These are phyloP conservation scores for Hypoxylon cercidicola DNA, from an alignment of 495 filamentous ascomycete species.

Conservation along the genomic window DNA sequence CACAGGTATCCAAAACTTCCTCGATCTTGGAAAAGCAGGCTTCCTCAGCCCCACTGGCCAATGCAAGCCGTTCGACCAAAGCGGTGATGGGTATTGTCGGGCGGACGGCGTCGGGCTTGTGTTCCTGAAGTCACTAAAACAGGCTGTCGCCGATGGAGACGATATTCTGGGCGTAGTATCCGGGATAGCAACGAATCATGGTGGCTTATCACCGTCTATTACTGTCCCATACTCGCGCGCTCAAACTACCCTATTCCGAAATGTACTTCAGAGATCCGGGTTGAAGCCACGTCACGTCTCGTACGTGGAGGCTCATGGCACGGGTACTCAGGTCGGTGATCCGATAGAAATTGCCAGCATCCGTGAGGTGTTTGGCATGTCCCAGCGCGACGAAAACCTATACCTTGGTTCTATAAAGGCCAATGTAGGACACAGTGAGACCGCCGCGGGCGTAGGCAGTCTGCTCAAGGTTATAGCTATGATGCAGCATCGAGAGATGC, in stretches of 20 bases:
- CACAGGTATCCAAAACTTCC: conserved; percentile 39
- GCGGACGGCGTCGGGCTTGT: conserved; percentile 66
- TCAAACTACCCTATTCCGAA: conserved; percentile 46
- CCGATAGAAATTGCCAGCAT: conserved; percentile 43
- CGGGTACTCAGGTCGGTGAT: conserved; percentile 78
- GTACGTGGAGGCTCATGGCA: conserved; percentile 72
- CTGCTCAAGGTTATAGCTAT: conserved; percentile 62
- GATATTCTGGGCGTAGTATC: conserved; percentile 65
- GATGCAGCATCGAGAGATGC: conserved; percentile 57
- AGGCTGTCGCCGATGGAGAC: conserved; percentile 55
- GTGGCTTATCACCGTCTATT: conserved; percentile 45
- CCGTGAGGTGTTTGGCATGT: conserved; percentile 43
- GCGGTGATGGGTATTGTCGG: conserved; percentile 67
- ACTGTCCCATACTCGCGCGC: conserved; percentile 51
- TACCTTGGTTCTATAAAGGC: conserved; percentile 60
- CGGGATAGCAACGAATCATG: conserved; percentile 60
- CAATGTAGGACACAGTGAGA: conserved; percentile 63
- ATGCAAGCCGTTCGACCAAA: conserved; percentile 50
- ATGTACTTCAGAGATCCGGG: conserved; percentile 31
- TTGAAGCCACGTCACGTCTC: conserved; percentile 30
- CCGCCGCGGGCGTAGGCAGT: conserved; percentile 55
- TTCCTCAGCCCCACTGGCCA: conserved; percentile 54
- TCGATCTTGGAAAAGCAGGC: conserved; percentile 51
- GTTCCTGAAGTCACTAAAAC: conserved; percentile 60
- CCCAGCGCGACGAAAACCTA: conserved; percentile 37